Base-by-base conservation (phyloP, 257 asterid species). In the Paraleonurus japonicus region DNA sequence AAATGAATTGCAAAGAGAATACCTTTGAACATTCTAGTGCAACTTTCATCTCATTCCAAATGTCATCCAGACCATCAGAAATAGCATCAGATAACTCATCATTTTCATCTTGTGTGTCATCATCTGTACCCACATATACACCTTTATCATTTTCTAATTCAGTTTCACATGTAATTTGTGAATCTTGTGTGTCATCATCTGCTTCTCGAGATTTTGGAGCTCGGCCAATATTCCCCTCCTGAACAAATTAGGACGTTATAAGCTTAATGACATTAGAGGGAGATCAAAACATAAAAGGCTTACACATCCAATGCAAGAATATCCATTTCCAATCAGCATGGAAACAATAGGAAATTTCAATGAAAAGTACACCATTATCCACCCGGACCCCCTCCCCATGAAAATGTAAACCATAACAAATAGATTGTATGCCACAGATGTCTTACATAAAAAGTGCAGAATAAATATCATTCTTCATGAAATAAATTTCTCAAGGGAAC, bases 1-100 rank as follows among this genome's bases (percentile, higher is more conserved):
- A 81, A 75, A 69, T 79, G 55, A 43, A 72, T 50, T 11, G 57
- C 23, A 43, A 54, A 66, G 50, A 51, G 5, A 66, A 61, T 82
- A 94, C 99, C 99, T 94, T 91, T 64, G 96, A 85, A 85, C 79
- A 78, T 83, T 91, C 99, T 23, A 91, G 61, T 20, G 92, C 96
- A 76, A 87, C 80, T 22, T 76, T 70, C 97, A 93, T 89, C 76
- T 87, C 86, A 59, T 82, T 85, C 99, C 99, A 94, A 50, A 91
- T 89, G 76, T 86, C 96, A 71, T 79, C 88, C 54, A 91, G 78
- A 51, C 93, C 95, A 76, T 94, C 97, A 61, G 81, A 74, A 75
- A 79, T 76, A 37, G 78, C 57, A 63, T 81, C 85, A 45, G 89
- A 75, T 50, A 55, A 70, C 39, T 79, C 87, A 55, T 65, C 80